A percentile compares a stretch with the other conserved stretches of the same genome.
These are phyloP conservation scores for Cydonia oblonga DNA, from an alignment of 331 rosid species.

Conservation along the genomic window DNA sequence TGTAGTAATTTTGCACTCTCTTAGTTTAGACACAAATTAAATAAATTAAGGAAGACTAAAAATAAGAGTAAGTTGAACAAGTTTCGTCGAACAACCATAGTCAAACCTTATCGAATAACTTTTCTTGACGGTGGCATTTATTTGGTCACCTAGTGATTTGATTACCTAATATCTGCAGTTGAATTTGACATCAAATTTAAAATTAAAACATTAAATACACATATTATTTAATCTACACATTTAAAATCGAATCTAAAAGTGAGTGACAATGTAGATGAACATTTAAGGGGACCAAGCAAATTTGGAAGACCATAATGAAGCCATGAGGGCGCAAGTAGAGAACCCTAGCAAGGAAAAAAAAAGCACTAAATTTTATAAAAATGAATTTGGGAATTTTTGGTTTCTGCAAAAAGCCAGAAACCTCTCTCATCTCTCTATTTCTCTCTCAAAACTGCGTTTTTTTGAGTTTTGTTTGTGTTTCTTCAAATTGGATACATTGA, in stretches of 20 bases:
- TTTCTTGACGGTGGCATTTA: not conserved
- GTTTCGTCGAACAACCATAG: not conserved
- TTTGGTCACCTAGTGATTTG: no score
- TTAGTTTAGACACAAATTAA: no score
- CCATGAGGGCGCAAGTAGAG: slow-evolving; percentile 25
- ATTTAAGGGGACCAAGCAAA: slow-evolving; percentile 9
- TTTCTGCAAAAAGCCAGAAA: slow-evolving; percentile 2
- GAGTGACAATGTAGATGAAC: not conserved
- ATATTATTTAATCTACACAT: no score
- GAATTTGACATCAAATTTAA: not conserved
- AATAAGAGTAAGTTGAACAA: not conserved
- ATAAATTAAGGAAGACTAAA: no score
- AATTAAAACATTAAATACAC: no score
- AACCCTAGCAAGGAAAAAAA: not conserved
- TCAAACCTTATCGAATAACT: not conserved
- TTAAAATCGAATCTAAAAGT: no score
- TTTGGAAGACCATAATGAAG: slow-evolving; percentile 12
- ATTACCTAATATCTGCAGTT: no score
- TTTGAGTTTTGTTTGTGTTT: not conserved
- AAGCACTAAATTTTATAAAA: slow-evolving; percentile 1
- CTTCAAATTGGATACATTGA: slow-evolving; percentile 3
- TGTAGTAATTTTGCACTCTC: not conserved
- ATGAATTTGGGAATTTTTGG: slow-evolving; percentile 1
- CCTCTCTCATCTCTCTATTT: not conserved
- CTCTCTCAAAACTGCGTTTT: slow-evolving; percentile 3